Percentiles rank a stretch among this genome's conserved stretches.
Conservation (phyloP, 2,329 filamentous ascomycete genomes). For the Penicillium sp. region DNA sequence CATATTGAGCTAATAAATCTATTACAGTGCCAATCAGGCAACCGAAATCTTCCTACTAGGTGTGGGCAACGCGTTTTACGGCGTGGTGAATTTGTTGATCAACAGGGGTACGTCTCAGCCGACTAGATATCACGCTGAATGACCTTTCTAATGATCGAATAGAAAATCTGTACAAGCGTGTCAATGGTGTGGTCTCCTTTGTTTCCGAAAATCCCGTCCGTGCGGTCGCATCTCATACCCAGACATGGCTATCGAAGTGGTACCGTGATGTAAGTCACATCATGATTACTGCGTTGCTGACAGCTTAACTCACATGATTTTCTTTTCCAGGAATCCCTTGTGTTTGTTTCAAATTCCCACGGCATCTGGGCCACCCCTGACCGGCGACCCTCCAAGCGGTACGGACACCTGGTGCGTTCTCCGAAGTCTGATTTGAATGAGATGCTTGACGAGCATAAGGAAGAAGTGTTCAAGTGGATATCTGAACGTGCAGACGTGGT, state of each 20-base stretch:
- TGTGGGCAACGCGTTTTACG: conserved; percentile 83
- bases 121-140: not conserved
- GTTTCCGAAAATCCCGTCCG: conserved; percentile 72
- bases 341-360: conserved; percentile 75
- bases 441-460: conserved; percentile 56
- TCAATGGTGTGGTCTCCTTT: conserved; percentile 76
- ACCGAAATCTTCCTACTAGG: conserved; percentile 82
- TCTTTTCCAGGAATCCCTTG: conserved; percentile 61
- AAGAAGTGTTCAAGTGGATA: conserved; percentile 51
- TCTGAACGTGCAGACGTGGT: conserved; percentile 35
- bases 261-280: conserved; percentile 62
- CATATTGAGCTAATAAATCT: conserved; percentile 4
- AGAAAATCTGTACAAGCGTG: conserved; percentile 62
- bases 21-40: conserved; percentile 57
- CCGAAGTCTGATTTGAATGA: conserved; percentile 50
- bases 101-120: conserved; percentile 61
- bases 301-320: not conserved
- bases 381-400: conserved; percentile 57
- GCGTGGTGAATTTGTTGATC: conserved; percentile 76
- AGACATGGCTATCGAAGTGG: conserved; percentile 69
- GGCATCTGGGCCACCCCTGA: conserved; percentile 68
- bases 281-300: not conserved
- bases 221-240: conserved; percentile 75
- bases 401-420: conserved; percentile 54
- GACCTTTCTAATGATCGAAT: conserved; percentile 11